Conservation (phyloP, 2,329 filamentous ascomycete species). For the Talaromyces sp. region DNA sequence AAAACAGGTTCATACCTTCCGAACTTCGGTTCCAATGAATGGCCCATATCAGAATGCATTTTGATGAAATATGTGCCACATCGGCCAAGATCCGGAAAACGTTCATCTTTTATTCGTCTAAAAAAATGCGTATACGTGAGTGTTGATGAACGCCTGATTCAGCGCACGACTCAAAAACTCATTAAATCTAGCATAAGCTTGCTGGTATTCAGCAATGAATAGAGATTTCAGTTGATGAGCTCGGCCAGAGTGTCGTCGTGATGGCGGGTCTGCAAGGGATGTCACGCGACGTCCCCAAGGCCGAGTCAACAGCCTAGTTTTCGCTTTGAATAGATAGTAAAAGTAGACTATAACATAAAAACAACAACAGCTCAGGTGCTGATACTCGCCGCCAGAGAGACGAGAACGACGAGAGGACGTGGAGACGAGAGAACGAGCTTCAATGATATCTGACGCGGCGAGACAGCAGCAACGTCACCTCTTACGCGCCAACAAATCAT, state of each 20-base stretch:
- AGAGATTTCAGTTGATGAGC: background rate
- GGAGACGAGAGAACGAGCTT: background rate
- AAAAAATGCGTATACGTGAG: background rate
- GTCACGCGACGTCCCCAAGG: background rate
- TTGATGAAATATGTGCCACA: slow-evolving; percentile 76
- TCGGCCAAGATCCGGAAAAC: slow-evolving; percentile 74
- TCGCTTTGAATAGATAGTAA: background rate
- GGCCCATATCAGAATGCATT: slow-evolving; percentile 83
- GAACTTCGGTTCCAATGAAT: slow-evolving; percentile 85
- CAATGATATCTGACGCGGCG: background rate
- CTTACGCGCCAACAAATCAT: background rate
- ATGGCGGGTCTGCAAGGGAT: slow-evolving; percentile 2
- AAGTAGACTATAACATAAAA: background rate
- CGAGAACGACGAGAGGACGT: background rate
- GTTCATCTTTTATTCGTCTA: slow-evolving; percentile 17
- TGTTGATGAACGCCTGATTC: background rate
- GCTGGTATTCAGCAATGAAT: background rate
- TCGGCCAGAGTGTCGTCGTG: background rate
- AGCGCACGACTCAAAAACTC: background rate
- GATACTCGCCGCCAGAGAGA: background rate
- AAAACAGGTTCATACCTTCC: slow-evolving; percentile 54
- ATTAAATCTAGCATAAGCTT: background rate
- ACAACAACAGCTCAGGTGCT: background rate
- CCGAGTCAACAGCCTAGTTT: background rate
- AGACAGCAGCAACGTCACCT: background rate